Conservation (phyloP, 192 early-diverging fungal genomes). For the Backusella psychrophila region DNA sequence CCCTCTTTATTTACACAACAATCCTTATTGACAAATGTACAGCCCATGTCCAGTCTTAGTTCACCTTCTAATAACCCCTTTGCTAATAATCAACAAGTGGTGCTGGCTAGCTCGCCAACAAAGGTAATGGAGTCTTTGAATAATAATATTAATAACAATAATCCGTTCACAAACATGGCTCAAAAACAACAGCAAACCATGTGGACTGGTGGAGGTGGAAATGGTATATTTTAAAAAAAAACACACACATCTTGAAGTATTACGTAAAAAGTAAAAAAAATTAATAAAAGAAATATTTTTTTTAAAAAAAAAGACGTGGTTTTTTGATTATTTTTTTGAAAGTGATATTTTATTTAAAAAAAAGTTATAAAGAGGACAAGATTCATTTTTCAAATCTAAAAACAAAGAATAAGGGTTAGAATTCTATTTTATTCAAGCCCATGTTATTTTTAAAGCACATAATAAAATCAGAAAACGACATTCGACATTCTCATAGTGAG, state of each 20-base stretch:
- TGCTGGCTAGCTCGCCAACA: not conserved
- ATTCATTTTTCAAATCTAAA: not conserved
- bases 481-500: constrained; percentile 31
- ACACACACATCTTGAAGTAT: not conserved
- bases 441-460: not conserved
- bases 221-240: not conserved
- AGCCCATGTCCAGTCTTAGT: not conserved
- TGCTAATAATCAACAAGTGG: not conserved
- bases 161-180: not conserved
- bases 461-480: constrained; percentile 14
- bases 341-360: not conserved
- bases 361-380: not conserved
- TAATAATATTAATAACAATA: not conserved
- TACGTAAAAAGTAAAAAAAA: not conserved
- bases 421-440: no score
- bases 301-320: not conserved
- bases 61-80: not conserved
- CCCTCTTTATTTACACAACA: not conserved
- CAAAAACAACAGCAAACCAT: not conserved
- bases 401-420: not conserved
- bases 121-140: not conserved
- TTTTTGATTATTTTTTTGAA: not conserved
- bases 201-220: not conserved
- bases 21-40: not conserved
- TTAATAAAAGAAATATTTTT: not conserved